phyloP scores from a whole-genome alignment of 176 grass and related monocot genomes.

The Carex scoparia region DNA sequence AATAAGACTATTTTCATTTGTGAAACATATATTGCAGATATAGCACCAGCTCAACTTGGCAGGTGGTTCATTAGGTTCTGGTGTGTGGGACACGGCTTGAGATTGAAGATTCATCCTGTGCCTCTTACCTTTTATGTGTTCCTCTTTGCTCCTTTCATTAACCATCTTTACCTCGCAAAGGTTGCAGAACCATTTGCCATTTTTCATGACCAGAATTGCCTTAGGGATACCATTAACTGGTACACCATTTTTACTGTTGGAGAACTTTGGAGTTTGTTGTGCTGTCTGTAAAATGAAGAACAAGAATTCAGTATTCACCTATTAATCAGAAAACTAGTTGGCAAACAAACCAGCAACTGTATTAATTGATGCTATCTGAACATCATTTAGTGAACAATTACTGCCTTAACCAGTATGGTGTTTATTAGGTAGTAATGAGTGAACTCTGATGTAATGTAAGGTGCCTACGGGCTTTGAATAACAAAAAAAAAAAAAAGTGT shows the following conservation, averaged over 20 bases:
- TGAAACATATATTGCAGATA: not conserved
- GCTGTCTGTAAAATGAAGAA: not conserved
- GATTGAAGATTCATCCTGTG: constrained; percentile 5
- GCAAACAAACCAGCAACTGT: not conserved
- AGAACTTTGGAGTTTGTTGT: not conserved
- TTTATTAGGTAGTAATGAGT: too few relatives aligned
- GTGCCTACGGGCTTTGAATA: too few relatives aligned
- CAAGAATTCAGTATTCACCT: not conserved
- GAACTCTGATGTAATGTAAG: too few relatives aligned
- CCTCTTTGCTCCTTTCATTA: not conserved
- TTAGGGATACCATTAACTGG: not conserved
- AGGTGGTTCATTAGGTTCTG: not conserved
- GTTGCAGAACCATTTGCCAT: constrained; percentile 15
- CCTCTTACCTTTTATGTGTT: constrained; percentile 21
- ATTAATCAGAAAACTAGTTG: not conserved
- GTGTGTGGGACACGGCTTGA: not conserved
- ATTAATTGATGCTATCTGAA: not conserved
- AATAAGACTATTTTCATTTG: not conserved
- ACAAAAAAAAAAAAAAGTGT: not conserved
- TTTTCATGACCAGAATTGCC: not conserved
- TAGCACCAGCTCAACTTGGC: not conserved
- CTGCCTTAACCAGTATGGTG: not conserved
- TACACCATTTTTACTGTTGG: not conserved
- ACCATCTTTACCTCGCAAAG: not conserved
- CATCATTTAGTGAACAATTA: not conserved